phyloP scores from a whole-genome alignment of 2,329 filamentous ascomycete genomes.

The Pseudogymnoascus sp. region DNA sequence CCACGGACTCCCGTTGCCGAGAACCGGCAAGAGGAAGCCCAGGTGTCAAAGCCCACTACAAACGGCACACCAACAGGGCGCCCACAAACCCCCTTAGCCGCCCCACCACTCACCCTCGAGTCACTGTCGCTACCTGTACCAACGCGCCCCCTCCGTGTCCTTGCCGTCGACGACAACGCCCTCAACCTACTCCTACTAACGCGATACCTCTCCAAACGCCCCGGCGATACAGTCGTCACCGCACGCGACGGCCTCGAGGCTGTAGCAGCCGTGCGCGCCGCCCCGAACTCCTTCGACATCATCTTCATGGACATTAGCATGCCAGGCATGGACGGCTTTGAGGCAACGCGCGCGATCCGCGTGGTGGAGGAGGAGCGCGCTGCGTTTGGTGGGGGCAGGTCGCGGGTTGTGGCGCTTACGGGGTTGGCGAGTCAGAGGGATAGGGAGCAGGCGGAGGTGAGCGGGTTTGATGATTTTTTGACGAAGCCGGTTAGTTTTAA shows the following conservation, averaged over 20 bases:
- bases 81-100: not conserved
- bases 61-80: not conserved
- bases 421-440: constrained; percentile 41
- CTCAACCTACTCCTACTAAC: constrained; percentile 33
- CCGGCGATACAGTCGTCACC: constrained; percentile 30
- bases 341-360: constrained; percentile 40
- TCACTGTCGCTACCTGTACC: not conserved
- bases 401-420: constrained; percentile 41
- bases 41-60: not conserved
- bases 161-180: constrained; percentile 34
- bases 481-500: constrained; percentile 39
- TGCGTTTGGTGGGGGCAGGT: not conserved
- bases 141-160: constrained; percentile 19
- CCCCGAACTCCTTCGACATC: constrained; percentile 29
- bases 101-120: not conserved
- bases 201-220: constrained; percentile 29
- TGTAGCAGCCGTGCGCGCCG: constrained; percentile 31
- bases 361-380: constrained; percentile 32
- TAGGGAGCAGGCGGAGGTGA: constrained; percentile 39
- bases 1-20: not conserved
- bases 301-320: constrained; percentile 48
- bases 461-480: constrained; percentile 46
- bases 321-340: constrained; percentile 45
- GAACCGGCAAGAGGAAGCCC: not conserved
- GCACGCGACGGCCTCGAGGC: constrained; percentile 40